Evolutionary conservation across 495 filamentous ascomycete genomes (phyloP).

Genomic region (Daldinia loculata): DNA sequence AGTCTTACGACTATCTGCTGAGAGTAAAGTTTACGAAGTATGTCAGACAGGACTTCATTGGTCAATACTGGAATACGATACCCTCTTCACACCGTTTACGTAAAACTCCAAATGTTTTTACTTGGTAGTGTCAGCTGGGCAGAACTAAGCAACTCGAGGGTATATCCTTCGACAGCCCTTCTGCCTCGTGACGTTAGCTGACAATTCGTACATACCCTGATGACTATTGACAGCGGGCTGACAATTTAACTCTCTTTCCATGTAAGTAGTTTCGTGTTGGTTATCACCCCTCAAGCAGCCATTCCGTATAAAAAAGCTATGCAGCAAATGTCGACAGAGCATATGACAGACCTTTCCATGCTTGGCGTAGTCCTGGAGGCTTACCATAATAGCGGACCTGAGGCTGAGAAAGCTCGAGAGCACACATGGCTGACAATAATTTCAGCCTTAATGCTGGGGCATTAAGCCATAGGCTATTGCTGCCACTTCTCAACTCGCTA

Average conservation of each 20-base stretch:
- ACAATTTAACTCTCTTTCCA: too few species aligned
- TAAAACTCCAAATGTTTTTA: neutral
- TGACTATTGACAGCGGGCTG: too few species aligned
- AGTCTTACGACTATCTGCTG: neutral
- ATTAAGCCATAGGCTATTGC: slow-evolving; percentile 15
- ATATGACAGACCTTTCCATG: neutral
- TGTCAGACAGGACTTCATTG: neutral
- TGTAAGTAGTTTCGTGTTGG: too few species aligned
- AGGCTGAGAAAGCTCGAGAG: slow-evolving; percentile 15
- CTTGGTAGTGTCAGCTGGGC: neutral
- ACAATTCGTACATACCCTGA: neutral
- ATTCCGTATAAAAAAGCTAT: slow-evolving; percentile 9
- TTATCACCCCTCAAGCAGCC: neutral
- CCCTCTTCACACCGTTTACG: neutral
- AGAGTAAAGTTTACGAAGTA: neutral
- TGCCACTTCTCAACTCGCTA: neutral
- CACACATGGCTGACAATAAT: neutral
- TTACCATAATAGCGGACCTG: slow-evolving; percentile 12
- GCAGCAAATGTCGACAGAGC: slow-evolving; percentile 11
- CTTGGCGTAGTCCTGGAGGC: slow-evolving; percentile 16
- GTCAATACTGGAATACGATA: neutral
- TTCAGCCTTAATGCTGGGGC: slow-evolving; percentile 10
- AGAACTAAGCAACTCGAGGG: neutral
- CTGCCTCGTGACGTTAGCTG: neutral
- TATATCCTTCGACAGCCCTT: neutral